phyloP scores from a whole-genome alignment of 768 basidiomycete genomes.

The Collybia sordida region DNA sequence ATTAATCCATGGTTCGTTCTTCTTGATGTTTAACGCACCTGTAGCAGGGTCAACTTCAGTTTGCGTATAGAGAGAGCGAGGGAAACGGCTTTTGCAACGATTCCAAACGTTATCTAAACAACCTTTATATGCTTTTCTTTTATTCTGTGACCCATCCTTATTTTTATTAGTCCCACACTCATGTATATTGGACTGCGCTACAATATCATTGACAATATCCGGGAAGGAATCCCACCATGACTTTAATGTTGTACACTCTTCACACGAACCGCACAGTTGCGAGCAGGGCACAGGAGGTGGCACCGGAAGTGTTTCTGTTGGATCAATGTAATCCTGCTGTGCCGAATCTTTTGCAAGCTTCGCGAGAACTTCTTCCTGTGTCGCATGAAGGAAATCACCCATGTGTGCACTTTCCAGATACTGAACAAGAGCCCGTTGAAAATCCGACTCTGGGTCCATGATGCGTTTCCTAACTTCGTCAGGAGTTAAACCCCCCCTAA shows the following conservation, averaged over 20 bases:
- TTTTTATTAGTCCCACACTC: neutral
- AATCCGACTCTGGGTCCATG: constrained; percentile 8
- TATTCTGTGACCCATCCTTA: constrained; percentile 1
- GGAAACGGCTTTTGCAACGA: constrained; percentile 27
- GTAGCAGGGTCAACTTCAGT: constrained; percentile 16
- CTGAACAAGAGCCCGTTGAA: constrained; percentile 13
- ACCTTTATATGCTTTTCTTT: neutral
- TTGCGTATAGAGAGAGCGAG: constrained; percentile 9
- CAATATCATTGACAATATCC: constrained; percentile 2
- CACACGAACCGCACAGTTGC: neutral
- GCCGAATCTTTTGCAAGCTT: neutral
- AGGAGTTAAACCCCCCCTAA: neutral
- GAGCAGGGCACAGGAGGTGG: constrained; percentile 2
- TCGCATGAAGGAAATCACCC: constrained; percentile 17
- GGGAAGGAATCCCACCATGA: neutral
- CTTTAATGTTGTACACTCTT: neutral
- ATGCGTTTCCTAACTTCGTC: neutral
- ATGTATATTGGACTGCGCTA: constrained; percentile 2
- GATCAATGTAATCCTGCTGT: neutral
- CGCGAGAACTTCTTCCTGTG: constrained; percentile 3
- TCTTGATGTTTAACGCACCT: constrained; percentile 21
- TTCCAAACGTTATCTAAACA: constrained; percentile 10
- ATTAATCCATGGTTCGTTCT: constrained; percentile 35
- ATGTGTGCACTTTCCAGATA: constrained; percentile 19
- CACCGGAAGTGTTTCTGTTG: constrained; percentile 1